These are phyloP conservation scores for Bretziella fagacearum DNA, from an alignment of 2,329 filamentous ascomycete genomes.

Conservation along the genomic window DNA sequence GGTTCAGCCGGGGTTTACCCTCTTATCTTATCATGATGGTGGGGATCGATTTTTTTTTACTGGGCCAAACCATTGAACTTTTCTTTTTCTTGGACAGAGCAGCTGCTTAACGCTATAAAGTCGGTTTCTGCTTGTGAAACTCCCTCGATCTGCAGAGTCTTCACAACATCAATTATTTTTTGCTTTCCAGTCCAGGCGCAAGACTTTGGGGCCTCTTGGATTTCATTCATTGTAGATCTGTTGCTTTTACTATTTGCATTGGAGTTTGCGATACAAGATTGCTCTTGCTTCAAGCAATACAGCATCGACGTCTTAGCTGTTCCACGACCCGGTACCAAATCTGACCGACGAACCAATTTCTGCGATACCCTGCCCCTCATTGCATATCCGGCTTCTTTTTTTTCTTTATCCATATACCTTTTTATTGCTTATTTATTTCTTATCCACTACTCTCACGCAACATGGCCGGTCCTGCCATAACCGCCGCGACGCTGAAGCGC, in stretches of 20 bases:
- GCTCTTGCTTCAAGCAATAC: not conserved
- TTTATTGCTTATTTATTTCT: not conserved
- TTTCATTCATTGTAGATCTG: not conserved
- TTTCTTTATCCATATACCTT: not conserved
- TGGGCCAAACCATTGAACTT: conserved; percentile 10
- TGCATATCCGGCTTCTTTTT: not conserved
- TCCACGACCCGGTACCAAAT: not conserved
- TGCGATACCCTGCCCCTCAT: not conserved
- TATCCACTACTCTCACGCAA: no score
- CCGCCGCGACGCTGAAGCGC: conserved; percentile 13
- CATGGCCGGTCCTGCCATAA: conserved; percentile 10
- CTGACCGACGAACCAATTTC: not conserved
- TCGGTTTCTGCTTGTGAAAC: conserved; percentile 3
- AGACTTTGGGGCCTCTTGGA: not conserved
- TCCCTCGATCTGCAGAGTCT: not conserved
- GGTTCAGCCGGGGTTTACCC: conserved; percentile 7
- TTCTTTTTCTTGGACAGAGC: conserved; percentile 7
- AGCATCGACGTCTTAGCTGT: not conserved
- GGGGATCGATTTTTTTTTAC: conserved; percentile 15
- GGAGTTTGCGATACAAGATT: not conserved
- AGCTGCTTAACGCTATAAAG: conserved; percentile 1
- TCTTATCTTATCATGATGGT: conserved; percentile 15
- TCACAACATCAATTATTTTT: not conserved
- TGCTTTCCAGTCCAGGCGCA: not conserved
- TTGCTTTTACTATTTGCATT: not conserved